Evolutionary conservation across 306 rosid genomes (phyloP), one percentile per base, ranked within the genome.

Genomic region (Chamaecrista fasciculata): DNA sequence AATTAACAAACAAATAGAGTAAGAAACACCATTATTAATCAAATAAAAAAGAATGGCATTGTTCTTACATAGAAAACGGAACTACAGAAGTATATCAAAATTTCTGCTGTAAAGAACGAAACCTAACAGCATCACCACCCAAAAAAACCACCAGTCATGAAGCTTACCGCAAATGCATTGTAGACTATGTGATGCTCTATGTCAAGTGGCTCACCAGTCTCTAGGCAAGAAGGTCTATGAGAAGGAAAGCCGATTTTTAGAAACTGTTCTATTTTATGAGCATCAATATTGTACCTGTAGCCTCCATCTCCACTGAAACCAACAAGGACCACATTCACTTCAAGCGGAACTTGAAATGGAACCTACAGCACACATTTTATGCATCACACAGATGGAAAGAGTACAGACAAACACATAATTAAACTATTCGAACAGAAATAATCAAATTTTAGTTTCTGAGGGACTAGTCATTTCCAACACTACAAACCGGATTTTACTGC

Each of bases 291-390:
- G 79, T 82, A 88, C 65, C 98, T 80, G 34, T 88, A 94, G 8
- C 92, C 98, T 69, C 98, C 98, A 57, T 94, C 97, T 0, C 76
- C 86, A 48, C 20, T 86, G 46, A 94, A 94, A 58, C 98, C 98
- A 53, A 94, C 60, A 21, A 94, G 91, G 66, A 94, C 86, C 50
- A 94, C 80, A 50, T 90, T 94, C 72, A 94, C 98, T 86, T 94
- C 98, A 0, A 94, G 90, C 26, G 97, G 97, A 79, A 90, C 98
- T 77, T 79, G 98, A 80, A 94, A 91, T 11, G 98, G 97, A 78
- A 94, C 98, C 98, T 94, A 65, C 43, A 67, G 1, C 34, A 59
- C 53, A 75, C 33, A 34, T 31, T 31, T 37, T 25, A 16, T 3
- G 7, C 48, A 49, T 24, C 46, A 60, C 66, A 9, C 25, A 19